Percentiles rank a stretch among this genome's conserved stretches.
Conservation (phyloP, 192 early-diverging fungal species). For the Podila clonocystis region DNA sequence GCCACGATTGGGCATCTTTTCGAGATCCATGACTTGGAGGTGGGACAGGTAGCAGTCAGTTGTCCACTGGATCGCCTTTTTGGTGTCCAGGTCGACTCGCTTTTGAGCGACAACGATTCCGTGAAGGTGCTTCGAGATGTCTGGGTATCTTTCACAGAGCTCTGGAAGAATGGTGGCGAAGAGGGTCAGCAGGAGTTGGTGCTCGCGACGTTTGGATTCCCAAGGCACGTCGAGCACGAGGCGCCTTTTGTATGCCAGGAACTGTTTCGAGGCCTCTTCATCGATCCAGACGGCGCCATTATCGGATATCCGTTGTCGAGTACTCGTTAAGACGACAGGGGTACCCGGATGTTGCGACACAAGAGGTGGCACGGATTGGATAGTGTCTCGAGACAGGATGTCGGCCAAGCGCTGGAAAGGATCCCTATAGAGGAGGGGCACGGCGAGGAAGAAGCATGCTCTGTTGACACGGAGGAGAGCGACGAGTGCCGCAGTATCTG, state of each 20-base stretch:
- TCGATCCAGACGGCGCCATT: too few species aligned
- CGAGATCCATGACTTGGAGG: background rate
- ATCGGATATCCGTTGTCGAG: too few species aligned
- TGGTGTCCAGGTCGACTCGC: too few species aligned
- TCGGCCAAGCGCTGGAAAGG: constrained; percentile 1
- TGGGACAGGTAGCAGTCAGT: background rate
- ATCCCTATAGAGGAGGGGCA: background rate
- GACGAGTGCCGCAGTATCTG: background rate
- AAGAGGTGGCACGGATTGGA: too few species aligned
- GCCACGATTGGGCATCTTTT: background rate
- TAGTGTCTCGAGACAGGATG: background rate
- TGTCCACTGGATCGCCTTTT: background rate
- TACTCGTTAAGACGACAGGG: too few species aligned
- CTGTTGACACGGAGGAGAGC: constrained; percentile 1
- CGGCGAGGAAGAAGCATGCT: constrained; percentile 5
- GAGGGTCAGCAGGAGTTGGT: background rate
- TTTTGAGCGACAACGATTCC: too few species aligned
- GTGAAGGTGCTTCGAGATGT: background rate
- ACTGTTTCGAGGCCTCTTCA: background rate
- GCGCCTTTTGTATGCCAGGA: background rate
- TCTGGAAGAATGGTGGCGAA: background rate
- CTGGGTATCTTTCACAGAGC: background rate
- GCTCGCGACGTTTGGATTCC: background rate
- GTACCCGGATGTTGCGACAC: too few species aligned
- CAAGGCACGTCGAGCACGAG: background rate